Base-by-base conservation (phyloP, 1,284 basidiomycete species). In the Ceratobasidium sp. region DNA sequence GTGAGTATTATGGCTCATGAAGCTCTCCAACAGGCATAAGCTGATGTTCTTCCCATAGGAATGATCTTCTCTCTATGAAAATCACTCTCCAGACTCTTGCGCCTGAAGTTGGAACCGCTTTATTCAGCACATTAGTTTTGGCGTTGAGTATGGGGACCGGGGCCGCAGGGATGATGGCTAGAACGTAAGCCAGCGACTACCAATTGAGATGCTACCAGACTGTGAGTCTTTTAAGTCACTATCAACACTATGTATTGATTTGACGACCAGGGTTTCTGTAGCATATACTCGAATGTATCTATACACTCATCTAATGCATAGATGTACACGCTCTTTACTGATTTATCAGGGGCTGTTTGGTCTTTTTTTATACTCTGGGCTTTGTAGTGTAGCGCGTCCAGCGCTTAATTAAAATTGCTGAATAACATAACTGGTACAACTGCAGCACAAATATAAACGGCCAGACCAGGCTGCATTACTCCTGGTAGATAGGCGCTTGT, bases 61-160 rank as follows among this genome's bases (percentile, higher is more conserved):
- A 76, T 23, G 73, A 76, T 33, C 63, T 76, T 15, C n/a, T 56
- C 26, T 76, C 63, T 3, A 76, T 76, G 73, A 76, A 76, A 26
- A 76, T n/a, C 42, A 66, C 63, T 5, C 73, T 76, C 20, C n/a
- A 63, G 12, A 58, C 63, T 13, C 39, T 76, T 20, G 26, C 23
- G 18, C 73, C 73, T 13, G 51, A 15, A 13, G 63, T 67, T 12
- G 26, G 5, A 15, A 23, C 13, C n/a, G 44, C 51, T 13, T 39
- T 56, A 15, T 61, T 63, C 20, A 76, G 58, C 51, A 76, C 44
- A n/a, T 40, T 76, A 51, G 46, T 63, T 12, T 56, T 49, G 44
- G 73, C 73, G 7, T 9, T 67, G 44, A 76, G 49, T 26, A 56
- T 76, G 61, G 73, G 73, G 13, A 61, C 70, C 23, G 40, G 58